Percentiles rank a stretch among this genome's conserved stretches.
These are phyloP conservation scores for Rutstroemia sp. DNA, from an alignment of 2,329 filamentous ascomycete species.

Conservation along the genomic window DNA sequence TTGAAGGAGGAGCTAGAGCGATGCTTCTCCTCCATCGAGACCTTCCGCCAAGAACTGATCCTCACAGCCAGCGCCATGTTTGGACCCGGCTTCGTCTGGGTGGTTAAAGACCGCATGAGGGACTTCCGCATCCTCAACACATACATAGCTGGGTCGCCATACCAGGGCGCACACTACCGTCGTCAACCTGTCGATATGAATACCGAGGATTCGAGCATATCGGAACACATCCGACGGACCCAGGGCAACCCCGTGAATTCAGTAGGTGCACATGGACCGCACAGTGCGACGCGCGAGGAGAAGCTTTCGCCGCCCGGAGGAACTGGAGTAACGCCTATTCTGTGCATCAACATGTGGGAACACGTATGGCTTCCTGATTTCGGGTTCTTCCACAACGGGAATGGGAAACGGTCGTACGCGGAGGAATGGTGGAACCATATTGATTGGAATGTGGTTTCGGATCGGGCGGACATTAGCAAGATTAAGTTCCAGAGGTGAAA, in stretches of 20 bases:
- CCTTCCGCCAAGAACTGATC: conserved; percentile 71
- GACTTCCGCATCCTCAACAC: conserved; percentile 68
- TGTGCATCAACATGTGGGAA: conserved; percentile 96
- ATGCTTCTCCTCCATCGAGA: conserved; percentile 77
- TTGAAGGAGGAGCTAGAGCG: conserved; percentile 55
- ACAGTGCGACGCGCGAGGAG: conserved; percentile 15
- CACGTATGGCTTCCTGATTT: conserved; percentile 87
- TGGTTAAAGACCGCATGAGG: conserved; percentile 51
- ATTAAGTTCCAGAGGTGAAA: background rate
- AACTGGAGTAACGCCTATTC: conserved; percentile 62
- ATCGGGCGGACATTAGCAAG: conserved; percentile 11
- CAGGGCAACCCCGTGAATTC: conserved; percentile 28
- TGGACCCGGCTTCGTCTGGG: conserved; percentile 94
- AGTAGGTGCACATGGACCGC: conserved; percentile 27
- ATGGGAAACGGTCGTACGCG: conserved; percentile 70
- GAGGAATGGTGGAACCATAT: conserved; percentile 82
- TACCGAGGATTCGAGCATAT: conserved; percentile 38
- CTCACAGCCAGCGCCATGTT: conserved; percentile 85
- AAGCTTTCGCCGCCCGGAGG: conserved; percentile 53
- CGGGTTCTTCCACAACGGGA: conserved; percentile 46
- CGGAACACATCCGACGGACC: conserved; percentile 33
- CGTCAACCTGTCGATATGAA: conserved; percentile 61
- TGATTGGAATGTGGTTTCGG: conserved; percentile 71
- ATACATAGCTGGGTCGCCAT: conserved; percentile 86
- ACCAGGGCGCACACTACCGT: conserved; percentile 76